A percentile compares a stretch with the other conserved stretches of the same genome.
Conservation (phyloP, 108 stramenopile species). For the Craspedostauros australis region DNA sequence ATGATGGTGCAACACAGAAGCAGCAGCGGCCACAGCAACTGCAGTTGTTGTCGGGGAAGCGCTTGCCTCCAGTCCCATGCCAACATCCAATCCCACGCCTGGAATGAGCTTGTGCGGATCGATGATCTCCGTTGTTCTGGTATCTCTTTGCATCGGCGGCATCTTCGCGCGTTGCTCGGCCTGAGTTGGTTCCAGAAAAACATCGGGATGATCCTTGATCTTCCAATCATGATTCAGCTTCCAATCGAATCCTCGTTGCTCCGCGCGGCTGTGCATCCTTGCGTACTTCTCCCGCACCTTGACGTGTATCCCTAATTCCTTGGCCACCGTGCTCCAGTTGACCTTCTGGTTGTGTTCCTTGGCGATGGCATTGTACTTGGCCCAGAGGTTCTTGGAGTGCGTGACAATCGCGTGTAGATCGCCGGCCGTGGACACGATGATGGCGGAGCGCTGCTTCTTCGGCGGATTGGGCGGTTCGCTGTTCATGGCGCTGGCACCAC, state of each 20-base stretch:
- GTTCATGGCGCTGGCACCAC: not conserved
- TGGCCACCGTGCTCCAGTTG: conserved; percentile 76
- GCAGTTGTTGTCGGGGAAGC: no score
- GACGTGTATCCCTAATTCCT: conserved; percentile 79
- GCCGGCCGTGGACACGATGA: conserved; percentile 64
- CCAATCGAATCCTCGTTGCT: conserved; percentile 73
- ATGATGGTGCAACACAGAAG: no score
- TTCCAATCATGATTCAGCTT: conserved; percentile 41
- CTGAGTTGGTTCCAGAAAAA: conserved; percentile 53
- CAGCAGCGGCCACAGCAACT: no score
- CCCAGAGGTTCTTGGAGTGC: conserved; percentile 77
- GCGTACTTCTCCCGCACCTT: conserved; percentile 86
- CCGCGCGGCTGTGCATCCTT: conserved; percentile 71
- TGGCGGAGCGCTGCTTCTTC: conserved; percentile 63
- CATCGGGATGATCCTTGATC: conserved; percentile 65
- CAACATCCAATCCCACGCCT: no score
- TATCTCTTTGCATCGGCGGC: conserved; percentile 30
- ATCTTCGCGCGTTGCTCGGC: conserved; percentile 53
- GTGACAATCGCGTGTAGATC: conserved; percentile 73
- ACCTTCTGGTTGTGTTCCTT: conserved; percentile 84
- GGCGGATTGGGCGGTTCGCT: not conserved
- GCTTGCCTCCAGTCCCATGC: no score
- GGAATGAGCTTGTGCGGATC: conserved; percentile 9
- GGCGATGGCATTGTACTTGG: conserved; percentile 80
- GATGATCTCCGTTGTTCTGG: conserved; percentile 29